Conservation (phyloP, 1,284 basidiomycete genomes). For the Sutorius eximius region DNA sequence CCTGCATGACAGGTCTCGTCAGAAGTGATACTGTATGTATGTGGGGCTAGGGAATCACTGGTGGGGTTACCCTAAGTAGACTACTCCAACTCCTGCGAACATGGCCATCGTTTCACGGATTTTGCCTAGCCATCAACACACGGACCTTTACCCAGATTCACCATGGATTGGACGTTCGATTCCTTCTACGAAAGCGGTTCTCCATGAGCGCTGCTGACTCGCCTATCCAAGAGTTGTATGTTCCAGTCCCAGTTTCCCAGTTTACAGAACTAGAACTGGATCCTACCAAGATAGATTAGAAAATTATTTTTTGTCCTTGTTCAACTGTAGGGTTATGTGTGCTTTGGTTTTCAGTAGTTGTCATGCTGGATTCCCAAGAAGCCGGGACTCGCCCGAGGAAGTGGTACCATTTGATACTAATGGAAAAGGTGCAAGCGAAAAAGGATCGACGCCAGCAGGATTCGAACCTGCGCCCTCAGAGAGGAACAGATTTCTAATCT, state of each 20-base stretch:
- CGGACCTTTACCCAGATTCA: neutral
- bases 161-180: neutral
- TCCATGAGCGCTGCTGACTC: too few species aligned
- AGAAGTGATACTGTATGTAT: neutral
- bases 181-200: too few species aligned
- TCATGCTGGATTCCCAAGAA: too few species aligned
- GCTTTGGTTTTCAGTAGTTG: constrained; percentile 42
- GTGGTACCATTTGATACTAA: too few species aligned
- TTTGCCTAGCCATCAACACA: neutral
- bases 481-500: constrained; percentile 55
- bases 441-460: constrained; percentile 62
- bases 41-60: neutral
- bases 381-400: too few species aligned
- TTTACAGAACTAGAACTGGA: too few species aligned
- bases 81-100: neutral
- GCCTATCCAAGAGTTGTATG: too few species aligned
- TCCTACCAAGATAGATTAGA: too few species aligned
- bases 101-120: neutral
- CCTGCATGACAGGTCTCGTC: neutral
- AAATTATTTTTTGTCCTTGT: too few species aligned
- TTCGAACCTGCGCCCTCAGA: constrained; percentile 71
- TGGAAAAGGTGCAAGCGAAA: constrained; percentile 11
- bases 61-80: neutral
- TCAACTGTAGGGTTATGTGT: too few species aligned
- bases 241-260: too few species aligned